A percentile compares a stretch with the other conserved stretches of the same genome.
Evolutionary conservation across 306 rosid genomes (phyloP).

Genomic region (Rubus idaeus): DNA sequence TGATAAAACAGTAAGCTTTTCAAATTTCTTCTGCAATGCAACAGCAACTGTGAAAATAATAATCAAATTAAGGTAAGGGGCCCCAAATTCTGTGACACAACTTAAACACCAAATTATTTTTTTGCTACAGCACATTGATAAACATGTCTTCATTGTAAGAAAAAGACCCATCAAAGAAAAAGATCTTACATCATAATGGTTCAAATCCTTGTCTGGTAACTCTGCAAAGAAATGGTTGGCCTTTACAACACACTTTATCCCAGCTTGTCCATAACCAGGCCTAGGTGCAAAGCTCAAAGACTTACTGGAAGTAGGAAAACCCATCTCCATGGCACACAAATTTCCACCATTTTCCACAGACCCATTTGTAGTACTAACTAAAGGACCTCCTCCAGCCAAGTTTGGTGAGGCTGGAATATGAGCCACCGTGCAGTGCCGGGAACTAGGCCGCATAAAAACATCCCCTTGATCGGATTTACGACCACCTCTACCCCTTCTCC

Average conservation of each 20-base stretch:
- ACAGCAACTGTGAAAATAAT: constrained; percentile 35
- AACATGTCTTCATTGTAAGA: constrained; percentile 1
- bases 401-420: constrained; percentile 32
- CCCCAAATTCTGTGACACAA: constrained; percentile 29
- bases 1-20: constrained; percentile 41
- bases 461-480: constrained; percentile 86
- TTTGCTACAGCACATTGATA: constrained; percentile 16
- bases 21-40: constrained; percentile 32
- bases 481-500: constrained; percentile 85
- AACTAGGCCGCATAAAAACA: constrained; percentile 75
- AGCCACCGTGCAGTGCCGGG: constrained; percentile 63
- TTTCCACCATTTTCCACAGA: constrained; percentile 45
- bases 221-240: constrained; percentile 98
- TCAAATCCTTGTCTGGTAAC: constrained; percentile 95
- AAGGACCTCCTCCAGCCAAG: constrained; percentile 28
- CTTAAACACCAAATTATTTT: constrained; percentile 25
- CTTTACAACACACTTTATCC: constrained; percentile 89
- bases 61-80: constrained; percentile 49
- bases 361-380: constrained; percentile 34
- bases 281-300: constrained; percentile 75
- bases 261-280: constrained; percentile 92
- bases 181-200: constrained; percentile 90
- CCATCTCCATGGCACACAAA: constrained; percentile 52
- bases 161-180: constrained; percentile 25
- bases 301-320: constrained; percentile 82